Evolutionary conservation across 73 alveolate species (phyloP), one percentile per base, ranked within the genome.

Genomic region (Paramecium sexaurelia): DNA sequence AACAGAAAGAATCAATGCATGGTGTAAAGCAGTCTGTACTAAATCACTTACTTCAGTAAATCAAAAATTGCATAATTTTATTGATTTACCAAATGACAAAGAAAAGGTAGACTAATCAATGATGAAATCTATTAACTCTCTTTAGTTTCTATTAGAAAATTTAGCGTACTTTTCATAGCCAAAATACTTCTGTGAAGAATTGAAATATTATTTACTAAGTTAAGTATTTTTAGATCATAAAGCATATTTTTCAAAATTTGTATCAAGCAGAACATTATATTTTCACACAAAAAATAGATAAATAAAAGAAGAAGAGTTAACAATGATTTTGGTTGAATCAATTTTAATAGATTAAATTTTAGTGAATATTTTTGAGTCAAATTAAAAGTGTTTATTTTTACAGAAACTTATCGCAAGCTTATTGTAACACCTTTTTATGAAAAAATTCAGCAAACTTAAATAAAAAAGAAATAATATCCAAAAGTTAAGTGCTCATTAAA

Each of bases 11-110:
- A 73, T 73, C n/a, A 36, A 33, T 73, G 57, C 55, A 0, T 73
- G 87, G 87, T 73, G 87, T 20, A 36, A 39, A 11, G 87, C 87
- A 36, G 43, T 73, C 1, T 36, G 66, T 73, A 66, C 87, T 73
- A 32, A 39, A 73, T 39, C 87, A 33, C 57, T 73, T 36, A 36
- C 87, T n/a, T 73, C 87, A 73, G 57, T 73, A 73, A 73, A 27
- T 27, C 26, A 73, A 39, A 11, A 73, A 36, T 19, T 73, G 4
- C 87, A 36, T 17, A 39, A 73, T 39, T 73, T 73, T 73, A 39
- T 73, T 73, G 36, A 33, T 6, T 73, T 11, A n/a, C 55, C 55
- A 1, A 20, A 73, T 20, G 87, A 73, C 4, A 73, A 73, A 73
- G 32, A 36, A 24, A 15, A 15, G 17, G 55, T 9, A 5, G 87